Conservation (phyloP, 2,329 filamentous ascomycete genomes). For the Diaporthe ilicicola region DNA sequence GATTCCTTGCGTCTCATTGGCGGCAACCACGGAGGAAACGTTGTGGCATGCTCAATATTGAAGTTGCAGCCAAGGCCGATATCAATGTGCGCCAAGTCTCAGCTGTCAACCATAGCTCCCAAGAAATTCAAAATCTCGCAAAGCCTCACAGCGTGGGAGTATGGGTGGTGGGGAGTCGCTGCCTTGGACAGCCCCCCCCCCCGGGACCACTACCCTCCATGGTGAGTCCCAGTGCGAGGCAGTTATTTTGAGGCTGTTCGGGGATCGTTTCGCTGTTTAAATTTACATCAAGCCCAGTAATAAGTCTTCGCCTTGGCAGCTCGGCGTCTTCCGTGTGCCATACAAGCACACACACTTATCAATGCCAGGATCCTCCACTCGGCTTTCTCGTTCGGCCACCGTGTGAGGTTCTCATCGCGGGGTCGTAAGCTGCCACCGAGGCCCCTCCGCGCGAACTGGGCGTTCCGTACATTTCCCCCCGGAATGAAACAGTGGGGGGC, state of each 20-base stretch:
- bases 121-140: conserved; percentile 19
- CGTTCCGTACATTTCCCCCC: neutral
- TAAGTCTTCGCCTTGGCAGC: neutral
- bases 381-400: conserved; percentile 16
- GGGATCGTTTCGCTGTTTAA: neutral
- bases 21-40: neutral
- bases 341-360: neutral
- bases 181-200: neutral
- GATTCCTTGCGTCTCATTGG: neutral
- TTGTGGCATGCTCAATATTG: neutral
- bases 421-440: conserved; percentile 6
- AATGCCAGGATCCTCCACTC: conserved; percentile 5
- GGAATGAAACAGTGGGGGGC: conserved; percentile 16
- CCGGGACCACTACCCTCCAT: neutral
- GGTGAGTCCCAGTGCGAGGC: neutral
- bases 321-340: conserved; percentile 18
- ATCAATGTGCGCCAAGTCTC: neutral
- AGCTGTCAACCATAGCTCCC: neutral
- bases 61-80: neutral
- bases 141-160: conserved; percentile 5
- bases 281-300: neutral
- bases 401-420: neutral
- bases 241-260: conserved; percentile 10
- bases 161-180: neutral
- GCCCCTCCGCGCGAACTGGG: neutral